Base-by-base conservation (phyloP, 2,329 filamentous ascomycete genomes). In the Botrytis byssoidea region DNA sequence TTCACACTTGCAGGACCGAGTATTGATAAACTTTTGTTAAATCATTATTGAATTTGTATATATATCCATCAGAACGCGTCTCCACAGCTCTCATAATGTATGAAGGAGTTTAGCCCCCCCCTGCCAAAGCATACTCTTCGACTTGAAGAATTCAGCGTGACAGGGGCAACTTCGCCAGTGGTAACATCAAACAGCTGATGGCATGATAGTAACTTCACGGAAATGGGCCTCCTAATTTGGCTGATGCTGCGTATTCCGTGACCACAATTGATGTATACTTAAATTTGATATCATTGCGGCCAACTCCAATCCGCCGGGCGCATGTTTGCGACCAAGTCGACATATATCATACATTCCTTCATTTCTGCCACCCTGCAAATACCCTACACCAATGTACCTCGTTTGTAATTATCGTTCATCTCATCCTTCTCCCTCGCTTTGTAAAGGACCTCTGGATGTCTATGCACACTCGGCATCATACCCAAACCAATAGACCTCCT, bases 391-490 rank as follows among this genome's bases (percentile, higher is more conserved):
- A 57, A 12, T 29, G 16, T 20, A 44, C 48, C 66, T 44, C 32
- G 25, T 32, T 32, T 57, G n/a, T 57, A 69, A 29, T 69, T 57
- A 22, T 69, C 66, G n/a, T 73, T 64, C 63, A 25, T 46, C 32
- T 40, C 37, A 25, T n/a, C 35, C 61, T 61, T 77, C 25, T 61
- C 57, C 25, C 67, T 55, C 29, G 70, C 63, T 70, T 77, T 78
- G 44, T 80, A 78, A 42, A 97, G 82, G 73, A 97, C 86, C 82
- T 97, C 93, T 5, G 96, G 96, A 84, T 99, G 96, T 77, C 87
- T 86, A 85, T 99, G 93, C 72, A 97, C 92, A 82, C 91, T 97
- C 37, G 96, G 96, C 88, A 98, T 94, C 75, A 98, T 85, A 25
- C 96, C 96, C 81, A 98, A 88, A 1, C 95, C 96, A 79, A 98